Conservation (phyloP, 2,329 filamentous ascomycete species). For the Lachnellula arida region DNA sequence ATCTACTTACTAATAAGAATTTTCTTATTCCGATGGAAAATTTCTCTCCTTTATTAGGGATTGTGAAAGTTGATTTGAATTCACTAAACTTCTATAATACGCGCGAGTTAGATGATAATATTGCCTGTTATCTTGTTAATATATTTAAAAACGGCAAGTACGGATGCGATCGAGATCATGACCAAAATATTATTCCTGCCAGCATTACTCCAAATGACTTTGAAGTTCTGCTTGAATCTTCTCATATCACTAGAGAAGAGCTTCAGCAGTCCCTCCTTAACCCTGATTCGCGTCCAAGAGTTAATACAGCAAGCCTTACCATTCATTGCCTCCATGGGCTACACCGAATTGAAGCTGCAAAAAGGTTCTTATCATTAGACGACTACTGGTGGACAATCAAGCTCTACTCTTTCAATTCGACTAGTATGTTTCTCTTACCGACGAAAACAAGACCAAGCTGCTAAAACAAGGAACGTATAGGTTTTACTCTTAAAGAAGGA, state of each 20-base stretch:
- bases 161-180: not conserved
- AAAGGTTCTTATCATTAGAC: not conserved
- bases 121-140: not conserved
- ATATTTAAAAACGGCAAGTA: not conserved
- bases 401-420: not conserved
- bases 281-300: not conserved
- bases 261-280: not conserved
- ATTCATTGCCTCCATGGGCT: not conserved
- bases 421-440: not conserved
- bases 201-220: not conserved
- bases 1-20: not conserved
- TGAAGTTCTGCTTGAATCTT: not conserved
- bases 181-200: not conserved
- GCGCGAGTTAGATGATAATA: not conserved
- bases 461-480: not conserved
- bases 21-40: too few relatives aligned
- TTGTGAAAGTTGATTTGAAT: not conserved
- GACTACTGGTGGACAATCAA: not conserved
- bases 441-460: not conserved
- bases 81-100: not conserved
- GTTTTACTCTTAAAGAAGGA: not conserved
- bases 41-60: not conserved
- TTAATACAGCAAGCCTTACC: not conserved
- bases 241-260: not conserved
- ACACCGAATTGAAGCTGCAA: not conserved